phyloP scores from a whole-genome alignment of 2,329 filamentous ascomycete species.

The Fusarium sp. region DNA sequence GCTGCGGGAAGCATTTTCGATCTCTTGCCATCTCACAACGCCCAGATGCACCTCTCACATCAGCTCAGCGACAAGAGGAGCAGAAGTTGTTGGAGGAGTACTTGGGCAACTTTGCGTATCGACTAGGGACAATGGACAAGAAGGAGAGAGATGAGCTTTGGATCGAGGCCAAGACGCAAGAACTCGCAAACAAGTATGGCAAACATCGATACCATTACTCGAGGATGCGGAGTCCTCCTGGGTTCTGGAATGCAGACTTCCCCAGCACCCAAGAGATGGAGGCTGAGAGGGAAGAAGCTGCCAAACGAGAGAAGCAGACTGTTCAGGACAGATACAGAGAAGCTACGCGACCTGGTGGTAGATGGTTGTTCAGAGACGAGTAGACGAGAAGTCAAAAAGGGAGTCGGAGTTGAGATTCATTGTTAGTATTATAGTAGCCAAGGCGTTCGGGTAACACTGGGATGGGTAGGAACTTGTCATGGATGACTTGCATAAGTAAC shows the following conservation, averaged over 20 bases:
- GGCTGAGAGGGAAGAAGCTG: conserved; percentile 73
- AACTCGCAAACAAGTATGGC: conserved; percentile 80
- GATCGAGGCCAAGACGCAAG: conserved; percentile 79
- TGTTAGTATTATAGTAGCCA: conserved; percentile 9
- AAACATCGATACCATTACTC: conserved; percentile 82
- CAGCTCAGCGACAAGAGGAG: conserved; percentile 56
- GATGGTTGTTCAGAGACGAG: conserved; percentile 88
- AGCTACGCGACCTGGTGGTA: conserved; percentile 80
- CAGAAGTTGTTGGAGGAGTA: conserved; percentile 66
- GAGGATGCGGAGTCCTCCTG: conserved; percentile 80
- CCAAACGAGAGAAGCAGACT: conserved; percentile 70
- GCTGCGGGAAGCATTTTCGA: conserved; percentile 80
- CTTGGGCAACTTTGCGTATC: conserved; percentile 70
- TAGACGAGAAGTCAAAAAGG: conserved; percentile 46
- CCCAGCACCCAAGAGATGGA: conserved; percentile 86
- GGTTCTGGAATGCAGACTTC: conserved; percentile 93
- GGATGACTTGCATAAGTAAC: background rate
- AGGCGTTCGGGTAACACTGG: background rate
- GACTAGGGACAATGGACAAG: conserved; percentile 67
- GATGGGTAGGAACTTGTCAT: background rate
- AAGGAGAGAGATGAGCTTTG: conserved; percentile 75
- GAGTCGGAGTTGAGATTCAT: background rate
- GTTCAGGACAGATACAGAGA: conserved; percentile 83
- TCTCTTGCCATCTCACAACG: conserved; percentile 70
- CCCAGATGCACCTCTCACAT: conserved; percentile 52